A percentile compares a stretch with the other conserved stretches of the same genome.
Conservation (phyloP, 805 yeast species). For the Starmerella khaoyaiensis region DNA sequence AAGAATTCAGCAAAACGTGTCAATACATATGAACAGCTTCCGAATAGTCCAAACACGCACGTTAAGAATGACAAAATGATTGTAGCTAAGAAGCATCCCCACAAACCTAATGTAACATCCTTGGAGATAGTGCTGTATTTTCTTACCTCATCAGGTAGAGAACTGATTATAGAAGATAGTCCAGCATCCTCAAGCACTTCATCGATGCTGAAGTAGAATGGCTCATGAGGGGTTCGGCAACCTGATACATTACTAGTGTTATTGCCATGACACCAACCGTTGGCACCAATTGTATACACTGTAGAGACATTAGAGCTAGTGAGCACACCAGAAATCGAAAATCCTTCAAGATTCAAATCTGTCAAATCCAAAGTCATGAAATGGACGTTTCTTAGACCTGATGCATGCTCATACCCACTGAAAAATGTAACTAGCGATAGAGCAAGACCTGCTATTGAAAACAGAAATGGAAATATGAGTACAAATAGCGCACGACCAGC, state of each 20-base stretch:
- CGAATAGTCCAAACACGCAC: constrained; percentile 33
- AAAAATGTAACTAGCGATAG: constrained; percentile 40
- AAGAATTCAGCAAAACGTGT: constrained; percentile 34
- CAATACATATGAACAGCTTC: constrained; percentile 37
- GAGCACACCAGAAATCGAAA: background rate
- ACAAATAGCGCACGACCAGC: constrained; percentile 25
- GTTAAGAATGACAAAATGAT: constrained; percentile 32
- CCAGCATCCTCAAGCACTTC: constrained; percentile 23
- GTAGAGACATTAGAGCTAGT: constrained; percentile 32
- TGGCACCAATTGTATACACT: constrained; percentile 43
- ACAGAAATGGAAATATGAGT: constrained; percentile 26
- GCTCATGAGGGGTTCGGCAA: constrained; percentile 44
- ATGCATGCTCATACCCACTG: constrained; percentile 36
- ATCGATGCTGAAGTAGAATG: constrained; percentile 46
- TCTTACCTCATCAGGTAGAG: constrained; percentile 42
- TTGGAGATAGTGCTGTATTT: constrained; percentile 36
- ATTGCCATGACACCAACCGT: constrained; percentile 49
- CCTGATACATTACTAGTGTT: constrained; percentile 20
- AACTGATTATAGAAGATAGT: constrained; percentile 20
- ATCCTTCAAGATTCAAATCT: constrained; percentile 22
- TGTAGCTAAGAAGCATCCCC: constrained; percentile 40
- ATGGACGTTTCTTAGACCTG: constrained; percentile 36
- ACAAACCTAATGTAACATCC: constrained; percentile 43
- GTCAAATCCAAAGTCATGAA: constrained; percentile 38
- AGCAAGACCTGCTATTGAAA: constrained; percentile 33